These are phyloP conservation scores for Phytophthora aleatoria DNA, from an alignment of 352 stramenopile genomes.

Conservation along the genomic window DNA sequence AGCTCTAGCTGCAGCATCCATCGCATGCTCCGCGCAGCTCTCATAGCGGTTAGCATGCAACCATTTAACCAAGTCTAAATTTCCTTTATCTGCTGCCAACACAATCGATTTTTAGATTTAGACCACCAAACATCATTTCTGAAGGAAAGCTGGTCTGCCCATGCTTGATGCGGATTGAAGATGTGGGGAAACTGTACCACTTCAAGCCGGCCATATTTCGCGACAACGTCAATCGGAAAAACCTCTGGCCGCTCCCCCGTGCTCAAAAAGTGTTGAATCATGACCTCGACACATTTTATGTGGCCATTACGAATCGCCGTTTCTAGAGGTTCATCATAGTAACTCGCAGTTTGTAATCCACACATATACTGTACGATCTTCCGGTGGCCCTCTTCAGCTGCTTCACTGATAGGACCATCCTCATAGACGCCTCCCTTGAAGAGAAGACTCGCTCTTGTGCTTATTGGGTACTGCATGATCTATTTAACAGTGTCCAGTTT, in stretches of 20 bases:
- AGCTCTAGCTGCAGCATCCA: neutral
- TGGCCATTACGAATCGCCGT: neutral
- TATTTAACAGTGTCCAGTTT: neutral
- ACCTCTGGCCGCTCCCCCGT: neutral
- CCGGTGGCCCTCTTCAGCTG: neutral
- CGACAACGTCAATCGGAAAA: neutral
- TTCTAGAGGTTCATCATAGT: neutral
- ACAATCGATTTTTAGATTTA: neutral
- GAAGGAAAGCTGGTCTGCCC: neutral
- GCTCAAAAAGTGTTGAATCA: neutral
- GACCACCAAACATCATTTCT: neutral
- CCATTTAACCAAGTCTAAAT: slow-evolving; percentile 15
- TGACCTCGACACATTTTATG: neutral
- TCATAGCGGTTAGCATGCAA: slow-evolving; percentile 1
- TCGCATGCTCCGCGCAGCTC: neutral
- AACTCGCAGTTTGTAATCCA: neutral
- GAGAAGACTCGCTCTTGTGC: neutral
- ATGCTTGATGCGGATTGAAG: neutral
- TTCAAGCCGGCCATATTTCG: neutral
- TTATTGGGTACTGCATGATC: neutral
- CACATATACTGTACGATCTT: neutral
- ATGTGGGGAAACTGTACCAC: neutral
- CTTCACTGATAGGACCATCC: neutral
- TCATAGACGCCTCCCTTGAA: too few relatives aligned
- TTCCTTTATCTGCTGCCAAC: neutral